Conservation (phyloP, 73 alveolate species). For the Paramecium octaurelia region DNA sequence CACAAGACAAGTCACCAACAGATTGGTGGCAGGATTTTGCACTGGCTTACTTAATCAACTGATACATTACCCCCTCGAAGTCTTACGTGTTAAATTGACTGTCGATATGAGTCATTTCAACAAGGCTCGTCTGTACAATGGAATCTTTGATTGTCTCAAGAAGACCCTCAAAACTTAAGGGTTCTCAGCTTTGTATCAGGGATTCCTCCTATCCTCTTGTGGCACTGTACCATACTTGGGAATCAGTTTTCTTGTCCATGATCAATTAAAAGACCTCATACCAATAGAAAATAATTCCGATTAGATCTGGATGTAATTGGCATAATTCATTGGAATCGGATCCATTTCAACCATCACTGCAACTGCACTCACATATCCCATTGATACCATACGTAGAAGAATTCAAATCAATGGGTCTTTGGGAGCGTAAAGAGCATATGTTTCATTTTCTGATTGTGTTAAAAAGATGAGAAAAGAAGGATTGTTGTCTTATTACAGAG, state of each 20-base stretch:
- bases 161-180: neutral
- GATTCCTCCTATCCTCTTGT: neutral
- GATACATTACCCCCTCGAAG: slow-evolving; percentile 20
- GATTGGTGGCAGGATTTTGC: slow-evolving; percentile 34
- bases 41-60: neutral
- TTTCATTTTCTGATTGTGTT: neutral
- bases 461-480: slow-evolving; percentile 15
- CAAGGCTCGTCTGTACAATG: neutral
- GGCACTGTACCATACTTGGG: neutral
- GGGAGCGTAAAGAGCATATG: neutral
- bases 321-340: neutral
- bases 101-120: slow-evolving; percentile 14
- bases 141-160: neutral
- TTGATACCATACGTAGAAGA: slow-evolving; percentile 23
- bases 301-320: neutral
- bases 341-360: neutral
- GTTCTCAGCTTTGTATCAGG: neutral
- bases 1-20: neutral
- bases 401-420: neutral
- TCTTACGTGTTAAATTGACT: neutral
- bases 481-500: neutral
- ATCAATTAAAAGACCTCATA: neutral
- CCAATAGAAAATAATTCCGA: neutral
- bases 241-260: neutral
- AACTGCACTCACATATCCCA: neutral